Evolutionary conservation across 1,284 basidiomycete genomes (phyloP).

Genomic region (Amylostereum areolatum): DNA sequence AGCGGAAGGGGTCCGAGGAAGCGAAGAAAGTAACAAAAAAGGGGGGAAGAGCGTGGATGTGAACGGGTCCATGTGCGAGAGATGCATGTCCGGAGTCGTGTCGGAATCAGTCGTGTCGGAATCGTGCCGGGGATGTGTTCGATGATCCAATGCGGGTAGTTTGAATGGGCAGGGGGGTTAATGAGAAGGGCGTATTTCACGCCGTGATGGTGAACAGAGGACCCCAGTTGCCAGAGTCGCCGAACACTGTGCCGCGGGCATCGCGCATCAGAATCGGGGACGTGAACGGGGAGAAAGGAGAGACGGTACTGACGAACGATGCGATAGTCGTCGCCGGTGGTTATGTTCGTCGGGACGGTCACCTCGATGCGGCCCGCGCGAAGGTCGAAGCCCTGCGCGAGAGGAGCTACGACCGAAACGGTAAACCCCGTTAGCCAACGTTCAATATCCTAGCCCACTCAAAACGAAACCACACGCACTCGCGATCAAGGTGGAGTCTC

Average conservation of each 20-base stretch:
- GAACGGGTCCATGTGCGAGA: no score
- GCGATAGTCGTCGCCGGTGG: slow-evolving; percentile 16
- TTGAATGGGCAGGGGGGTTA: no score
- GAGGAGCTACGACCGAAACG: slow-evolving; percentile 3
- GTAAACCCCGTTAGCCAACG: neutral
- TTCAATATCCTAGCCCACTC: no score
- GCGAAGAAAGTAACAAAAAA: neutral
- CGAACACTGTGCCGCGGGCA: slow-evolving; percentile 32
- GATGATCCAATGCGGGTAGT: no score
- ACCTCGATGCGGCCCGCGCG: slow-evolving; percentile 17
- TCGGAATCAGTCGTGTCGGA: no score
- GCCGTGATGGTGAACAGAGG: slow-evolving; percentile 27
- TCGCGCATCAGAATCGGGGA: neutral
- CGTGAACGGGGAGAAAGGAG: neutral
- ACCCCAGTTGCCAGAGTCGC: slow-evolving; percentile 44
- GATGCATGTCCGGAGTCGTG: no score
- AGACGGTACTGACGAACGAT: slow-evolving; percentile 16
- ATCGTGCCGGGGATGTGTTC: no score
- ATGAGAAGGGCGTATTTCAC: neutral
- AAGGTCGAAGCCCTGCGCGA: slow-evolving; percentile 19
- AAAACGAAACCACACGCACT: neutral
- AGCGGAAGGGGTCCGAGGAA: neutral
- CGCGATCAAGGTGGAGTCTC: slow-evolving; percentile 8
- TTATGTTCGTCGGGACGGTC: slow-evolving; percentile 19
- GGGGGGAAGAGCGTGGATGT: neutral